Conservation (phyloP, 306 rosid species). For the Pachyrhizus erosus region DNA sequence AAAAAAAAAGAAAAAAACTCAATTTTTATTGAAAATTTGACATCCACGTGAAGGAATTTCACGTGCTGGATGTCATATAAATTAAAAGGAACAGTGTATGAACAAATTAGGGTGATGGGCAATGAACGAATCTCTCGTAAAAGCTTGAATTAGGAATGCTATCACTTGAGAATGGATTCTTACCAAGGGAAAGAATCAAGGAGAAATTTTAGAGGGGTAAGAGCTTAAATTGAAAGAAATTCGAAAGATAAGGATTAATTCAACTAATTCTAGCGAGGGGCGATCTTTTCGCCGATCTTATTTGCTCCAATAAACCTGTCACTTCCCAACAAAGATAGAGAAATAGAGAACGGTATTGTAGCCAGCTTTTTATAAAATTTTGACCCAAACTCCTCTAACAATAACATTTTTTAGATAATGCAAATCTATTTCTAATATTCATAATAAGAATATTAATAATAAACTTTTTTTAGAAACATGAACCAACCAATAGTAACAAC, state of each 20-base stretch:
- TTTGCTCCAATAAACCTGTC: slow-evolving; percentile 43
- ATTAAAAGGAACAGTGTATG: neutral
- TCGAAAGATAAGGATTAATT: neutral
- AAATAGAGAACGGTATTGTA: slow-evolving; percentile 43
- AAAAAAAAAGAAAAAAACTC: neutral
- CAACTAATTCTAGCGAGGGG: slow-evolving; percentile 24
- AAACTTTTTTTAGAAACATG: too few relatives aligned
- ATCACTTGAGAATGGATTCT: slow-evolving; percentile 75
- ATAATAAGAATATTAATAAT: neutral
- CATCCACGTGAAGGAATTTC: neutral
- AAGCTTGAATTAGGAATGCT: slow-evolving; percentile 33
- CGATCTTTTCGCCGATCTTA: slow-evolving; percentile 51
- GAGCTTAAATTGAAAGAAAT: slow-evolving; percentile 55
- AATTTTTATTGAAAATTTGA: neutral
- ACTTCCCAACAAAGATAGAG: neutral
- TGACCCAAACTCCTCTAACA: slow-evolving; percentile 45
- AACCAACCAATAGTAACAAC: too few relatives aligned
- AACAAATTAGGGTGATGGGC: neutral
- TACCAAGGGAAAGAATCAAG: slow-evolving; percentile 70
- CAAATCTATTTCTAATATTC: neutral
- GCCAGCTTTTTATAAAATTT: slow-evolving; percentile 48
- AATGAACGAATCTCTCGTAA: slow-evolving; percentile 30
- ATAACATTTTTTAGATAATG: slow-evolving; percentile 20
- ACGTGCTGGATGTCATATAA: neutral
- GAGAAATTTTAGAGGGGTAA: slow-evolving; percentile 41